Base-by-base conservation (phyloP, 2,329 filamentous ascomycete species). In the Malbranchea cinnamomea region DNA sequence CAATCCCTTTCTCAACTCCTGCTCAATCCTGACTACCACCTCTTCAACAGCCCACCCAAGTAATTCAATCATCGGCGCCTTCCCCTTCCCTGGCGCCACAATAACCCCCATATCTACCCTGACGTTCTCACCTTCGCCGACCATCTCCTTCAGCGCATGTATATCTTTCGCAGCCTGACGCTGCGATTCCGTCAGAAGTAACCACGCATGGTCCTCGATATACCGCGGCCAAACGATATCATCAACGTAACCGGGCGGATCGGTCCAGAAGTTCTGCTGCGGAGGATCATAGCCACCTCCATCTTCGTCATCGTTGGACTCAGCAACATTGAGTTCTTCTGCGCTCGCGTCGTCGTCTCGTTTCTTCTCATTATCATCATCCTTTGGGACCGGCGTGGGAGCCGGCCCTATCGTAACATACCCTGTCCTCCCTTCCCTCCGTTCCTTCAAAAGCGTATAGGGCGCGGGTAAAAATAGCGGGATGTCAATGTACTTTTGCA, bases 191-290 rank as follows among this genome's bases (percentile, higher is more conserved):
- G 60, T 57, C 39, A 74, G 55, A 48, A 94, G 89, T 51, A 98
- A 60, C 65, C 81, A 92, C 13, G 62, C 61, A 57, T 95, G 85
- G 44, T 83, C 72, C 31, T 68, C 63, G 3, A 79, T 80, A 53
- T 94, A 95, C 45, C 92, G 87, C 3, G 87, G 87, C 89, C 89
- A 98, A 4, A 98, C 89, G 32, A 98, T 69, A 49, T 79, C 71
- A 50, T 95, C 85, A 21, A 95, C 84, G 51, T 95, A 98, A 0
- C 82, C 85, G 0, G 83, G 83, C 0, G 89, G 89, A 53, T 98
- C 89, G 33, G 75, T 68, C 89, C 89, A 98, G 59, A 94, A 98
- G 16, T 85, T 87, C 46, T 94, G 28, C 13, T 33, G 49, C 17
- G 46, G 46, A 1, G 65, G 21, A 57, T 48, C 25, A 43, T 54